Conservation (phyloP, 2,329 filamentous ascomycete genomes). For the Pseudogymnoascus sp. region DNA sequence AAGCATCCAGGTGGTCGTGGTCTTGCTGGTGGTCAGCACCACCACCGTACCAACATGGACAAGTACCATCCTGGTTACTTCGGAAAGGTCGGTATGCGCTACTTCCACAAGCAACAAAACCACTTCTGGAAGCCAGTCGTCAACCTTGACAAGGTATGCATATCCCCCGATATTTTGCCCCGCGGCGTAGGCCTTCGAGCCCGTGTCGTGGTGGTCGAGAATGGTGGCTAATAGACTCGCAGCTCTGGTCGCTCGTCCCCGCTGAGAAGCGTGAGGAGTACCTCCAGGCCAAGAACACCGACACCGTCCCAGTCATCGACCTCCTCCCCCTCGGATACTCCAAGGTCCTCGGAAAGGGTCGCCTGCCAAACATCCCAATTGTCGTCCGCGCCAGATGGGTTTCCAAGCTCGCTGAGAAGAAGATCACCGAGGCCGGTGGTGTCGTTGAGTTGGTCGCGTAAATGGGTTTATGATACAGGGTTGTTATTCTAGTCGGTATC, state of each 20-base stretch:
- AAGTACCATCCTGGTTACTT: constrained; percentile 99
- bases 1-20: constrained; percentile 80
- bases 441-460: constrained; percentile 93
- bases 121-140: constrained; percentile 98
- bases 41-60: constrained; percentile 88
- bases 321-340: constrained; percentile 95
- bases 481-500: constrained; percentile 12
- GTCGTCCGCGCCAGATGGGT: constrained; percentile 95
- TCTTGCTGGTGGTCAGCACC: constrained; percentile 98
- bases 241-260: constrained; percentile 96
- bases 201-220: not conserved
- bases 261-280: constrained; percentile 89
- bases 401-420: constrained; percentile 92
- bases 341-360: constrained; percentile 98
- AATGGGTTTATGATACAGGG: constrained; percentile 23
- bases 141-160: constrained; percentile 92
- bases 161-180: not conserved
- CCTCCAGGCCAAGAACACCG: constrained; percentile 68
- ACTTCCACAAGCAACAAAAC: constrained; percentile 95
- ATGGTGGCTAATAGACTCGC: constrained; percentile 17
- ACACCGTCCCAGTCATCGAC: constrained; percentile 96
- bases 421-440: constrained; percentile 97
- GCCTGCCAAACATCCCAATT: constrained; percentile 84
- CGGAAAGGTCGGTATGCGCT: constrained; percentile 90
- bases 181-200: not conserved